Percentiles rank a stretch among this genome's conserved stretches.
Conservation (phyloP, 2,329 filamentous ascomycete genomes). For the Seiridium cupressi region DNA sequence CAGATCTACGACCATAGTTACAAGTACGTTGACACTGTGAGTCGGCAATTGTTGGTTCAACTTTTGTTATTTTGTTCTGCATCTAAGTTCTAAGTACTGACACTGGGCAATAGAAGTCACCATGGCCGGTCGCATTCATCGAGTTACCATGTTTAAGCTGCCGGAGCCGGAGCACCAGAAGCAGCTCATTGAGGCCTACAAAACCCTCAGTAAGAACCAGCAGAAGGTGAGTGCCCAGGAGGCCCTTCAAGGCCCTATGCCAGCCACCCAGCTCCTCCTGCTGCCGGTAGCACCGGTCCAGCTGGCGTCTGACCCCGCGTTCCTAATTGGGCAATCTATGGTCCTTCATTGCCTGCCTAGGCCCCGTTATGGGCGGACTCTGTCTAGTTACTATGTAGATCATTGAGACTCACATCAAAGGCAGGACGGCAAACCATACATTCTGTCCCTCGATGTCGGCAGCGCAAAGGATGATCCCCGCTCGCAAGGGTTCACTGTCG, state of each 20-base stretch:
- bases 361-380: no score
- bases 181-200: conserved; percentile 44
- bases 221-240: conserved; percentile 34
- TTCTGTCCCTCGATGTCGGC: conserved; percentile 55
- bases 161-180: conserved; percentile 41
- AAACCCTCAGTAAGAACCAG: conserved; percentile 36
- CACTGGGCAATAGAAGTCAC: not conserved
- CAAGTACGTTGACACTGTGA: no score
- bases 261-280: no score
- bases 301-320: not conserved
- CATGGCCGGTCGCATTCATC: conserved; percentile 44
- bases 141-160: conserved; percentile 54
- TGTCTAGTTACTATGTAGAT: no score
- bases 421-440: conserved; percentile 71
- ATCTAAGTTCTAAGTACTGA: no score
- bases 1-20: no score
- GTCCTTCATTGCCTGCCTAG: not conserved
- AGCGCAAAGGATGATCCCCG: conserved; percentile 46
- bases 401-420: not conserved
- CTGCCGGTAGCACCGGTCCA: no score
- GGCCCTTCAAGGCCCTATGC: no score
- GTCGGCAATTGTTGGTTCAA: no score
- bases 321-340: not conserved
- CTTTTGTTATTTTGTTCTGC: no score
- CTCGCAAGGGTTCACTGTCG: conserved; percentile 53